Conservation (phyloP, 306 rosid species). For the Glycine tomentella region DNA sequence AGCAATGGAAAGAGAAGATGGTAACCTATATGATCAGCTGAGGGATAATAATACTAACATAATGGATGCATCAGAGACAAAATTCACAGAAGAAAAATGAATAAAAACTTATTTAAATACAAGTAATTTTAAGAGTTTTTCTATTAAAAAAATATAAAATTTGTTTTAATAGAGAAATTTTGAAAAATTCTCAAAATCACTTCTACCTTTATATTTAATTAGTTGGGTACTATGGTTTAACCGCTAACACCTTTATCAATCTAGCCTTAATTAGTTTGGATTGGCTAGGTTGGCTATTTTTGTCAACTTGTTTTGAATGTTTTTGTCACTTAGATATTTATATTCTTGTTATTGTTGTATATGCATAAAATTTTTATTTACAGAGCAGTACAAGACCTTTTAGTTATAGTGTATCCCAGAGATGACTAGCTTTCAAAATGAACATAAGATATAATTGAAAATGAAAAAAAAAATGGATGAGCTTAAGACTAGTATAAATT, state of each 20-base stretch:
- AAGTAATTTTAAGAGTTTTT: too few relatives aligned
- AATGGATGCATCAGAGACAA: too few relatives aligned
- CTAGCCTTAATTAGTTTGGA: background rate
- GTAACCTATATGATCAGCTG: constrained; percentile 53
- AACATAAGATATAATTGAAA: background rate
- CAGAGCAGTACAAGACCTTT: background rate
- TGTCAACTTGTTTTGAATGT: background rate
- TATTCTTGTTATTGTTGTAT: background rate
- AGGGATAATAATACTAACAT: constrained; percentile 18
- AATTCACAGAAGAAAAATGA: too few relatives aligned
- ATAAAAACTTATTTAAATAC: too few relatives aligned
- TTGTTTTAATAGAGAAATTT: too few relatives aligned
- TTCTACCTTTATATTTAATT: too few relatives aligned
- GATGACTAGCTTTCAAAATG: background rate
- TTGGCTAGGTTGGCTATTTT: background rate
- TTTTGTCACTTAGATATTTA: background rate
- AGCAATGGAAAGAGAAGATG: constrained; percentile 65
- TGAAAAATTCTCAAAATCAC: too few relatives aligned
- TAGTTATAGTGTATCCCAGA: background rate
- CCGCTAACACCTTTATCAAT: too few relatives aligned
- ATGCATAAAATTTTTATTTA: too few relatives aligned
- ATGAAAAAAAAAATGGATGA: background rate
- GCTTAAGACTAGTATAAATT: background rate
- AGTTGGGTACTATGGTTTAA: too few relatives aligned
- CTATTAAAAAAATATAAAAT: too few relatives aligned